Conservation (phyloP, 495 filamentous ascomycete genomes). For the Penicillium lagena region DNA sequence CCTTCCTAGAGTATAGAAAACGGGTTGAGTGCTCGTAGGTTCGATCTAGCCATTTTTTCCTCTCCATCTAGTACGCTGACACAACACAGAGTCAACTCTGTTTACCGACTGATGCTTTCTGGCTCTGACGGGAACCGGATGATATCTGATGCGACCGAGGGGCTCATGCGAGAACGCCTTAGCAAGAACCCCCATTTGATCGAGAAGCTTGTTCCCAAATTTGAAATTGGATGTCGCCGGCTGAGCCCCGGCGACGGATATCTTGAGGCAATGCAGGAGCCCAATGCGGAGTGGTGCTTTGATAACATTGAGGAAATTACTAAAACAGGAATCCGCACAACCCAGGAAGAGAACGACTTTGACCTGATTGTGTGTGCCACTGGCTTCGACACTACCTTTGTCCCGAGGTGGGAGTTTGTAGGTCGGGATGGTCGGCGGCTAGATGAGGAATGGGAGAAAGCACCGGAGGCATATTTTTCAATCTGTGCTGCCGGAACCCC, state of each 20-base stretch:
- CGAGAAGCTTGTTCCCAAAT: slow-evolving; percentile 33
- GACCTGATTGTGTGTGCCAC: slow-evolving; percentile 45
- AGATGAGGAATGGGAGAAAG: slow-evolving; percentile 14
- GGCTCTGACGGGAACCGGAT: slow-evolving; percentile 2
- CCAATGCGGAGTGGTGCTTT: slow-evolving; percentile 41
- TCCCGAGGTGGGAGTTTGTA: slow-evolving; percentile 24
- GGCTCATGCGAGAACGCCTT: slow-evolving; percentile 30
- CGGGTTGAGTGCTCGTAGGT: slow-evolving; percentile 7
- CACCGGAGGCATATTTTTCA: slow-evolving; percentile 29
- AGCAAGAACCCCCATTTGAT: slow-evolving; percentile 19
- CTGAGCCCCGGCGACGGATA: slow-evolving; percentile 33
- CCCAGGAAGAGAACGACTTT: slow-evolving; percentile 16
- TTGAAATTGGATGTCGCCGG: slow-evolving; percentile 36
- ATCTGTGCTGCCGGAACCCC: slow-evolving; percentile 32
- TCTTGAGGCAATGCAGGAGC: slow-evolving; percentile 26
- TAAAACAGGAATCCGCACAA: slow-evolving; percentile 36
- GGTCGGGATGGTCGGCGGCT: slow-evolving; percentile 26
- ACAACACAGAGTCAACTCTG: neutral
- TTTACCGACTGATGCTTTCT: slow-evolving; percentile 6
- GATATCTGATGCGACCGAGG: neutral
- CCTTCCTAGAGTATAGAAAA: slow-evolving; percentile 7
- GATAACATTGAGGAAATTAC: slow-evolving; percentile 43
- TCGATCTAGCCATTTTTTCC: neutral
- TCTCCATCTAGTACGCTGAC: no score
- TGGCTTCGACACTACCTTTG: slow-evolving; percentile 38